phyloP scores from a whole-genome alignment of 139 green algal genomes.

The Microglena sp. region DNA sequence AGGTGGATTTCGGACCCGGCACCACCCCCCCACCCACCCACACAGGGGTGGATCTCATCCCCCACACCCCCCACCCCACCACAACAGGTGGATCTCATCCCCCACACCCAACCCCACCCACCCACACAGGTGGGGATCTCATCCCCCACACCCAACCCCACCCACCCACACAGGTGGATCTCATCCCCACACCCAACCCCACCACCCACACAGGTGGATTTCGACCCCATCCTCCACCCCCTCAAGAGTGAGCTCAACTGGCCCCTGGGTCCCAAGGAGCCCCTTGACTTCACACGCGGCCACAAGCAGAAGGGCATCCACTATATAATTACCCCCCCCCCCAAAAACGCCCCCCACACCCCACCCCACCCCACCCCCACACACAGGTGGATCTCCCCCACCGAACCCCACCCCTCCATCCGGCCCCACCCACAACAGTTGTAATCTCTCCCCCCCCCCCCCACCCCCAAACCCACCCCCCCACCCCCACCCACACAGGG shows the following conservation, averaged over 20 bases:
- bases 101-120: background rate
- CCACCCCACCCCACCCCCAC: background rate
- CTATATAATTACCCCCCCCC: too few relatives aligned
- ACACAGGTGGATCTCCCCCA: background rate
- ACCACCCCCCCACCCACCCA: background rate
- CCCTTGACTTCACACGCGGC: conserved; percentile 10
- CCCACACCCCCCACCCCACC: too few relatives aligned
- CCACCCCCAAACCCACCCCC: too few relatives aligned
- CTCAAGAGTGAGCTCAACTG: conserved; percentile 27
- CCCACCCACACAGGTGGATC: background rate
- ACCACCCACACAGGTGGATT: background rate
- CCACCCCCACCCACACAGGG: too few relatives aligned
- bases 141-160: background rate
- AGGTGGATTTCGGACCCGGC: background rate
- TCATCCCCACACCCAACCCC: too few relatives aligned
- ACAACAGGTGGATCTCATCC: background rate
- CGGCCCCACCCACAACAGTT: too few relatives aligned
- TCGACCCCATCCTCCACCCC: conserved; percentile 23
- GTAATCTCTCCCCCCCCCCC: too few relatives aligned
- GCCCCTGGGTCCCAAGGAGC: conserved; percentile 13
- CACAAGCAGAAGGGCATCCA: background rate
- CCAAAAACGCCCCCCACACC: background rate
- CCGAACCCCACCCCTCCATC: too few relatives aligned
- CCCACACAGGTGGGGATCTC: background rate
- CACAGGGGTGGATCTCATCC: background rate